Evolutionary conservation across 495 filamentous ascomycete species (phyloP), one percentile per base, ranked within the genome.

Genomic region (Neohortaea acidophila): DNA sequence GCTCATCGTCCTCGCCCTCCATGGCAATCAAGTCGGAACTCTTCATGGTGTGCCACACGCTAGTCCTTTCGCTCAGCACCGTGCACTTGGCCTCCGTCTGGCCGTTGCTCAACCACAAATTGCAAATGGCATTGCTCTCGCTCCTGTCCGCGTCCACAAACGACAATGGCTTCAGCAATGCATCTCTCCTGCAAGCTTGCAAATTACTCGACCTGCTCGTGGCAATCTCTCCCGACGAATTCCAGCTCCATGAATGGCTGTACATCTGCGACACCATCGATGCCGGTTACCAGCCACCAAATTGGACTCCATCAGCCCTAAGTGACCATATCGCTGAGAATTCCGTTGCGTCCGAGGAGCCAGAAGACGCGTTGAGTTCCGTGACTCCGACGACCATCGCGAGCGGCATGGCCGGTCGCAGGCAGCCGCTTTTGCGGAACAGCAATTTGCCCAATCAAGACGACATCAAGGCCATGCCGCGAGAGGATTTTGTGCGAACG

Each of bases 201-300:
- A 94, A 94, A 53, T 70, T 99, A 2, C 66, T 99, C 5, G 91
- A 94, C 42, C 63, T 78, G 17, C 61, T 99, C 4, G 64, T 99
- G 19, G 72, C 81, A n/a, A 64, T 83, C 13, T 77, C 77, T 3
- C 89, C 85, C 0, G 91, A 99, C 45, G 89, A 96, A 52, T 99
- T 94, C 57, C 89, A 96, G 55, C 66, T 93, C 26, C 71, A 84
- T 38, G 84, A 94, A 62, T 99, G 89, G 89, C 70, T 96, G 13
- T 99, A 91, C 57, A 74, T 96, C 18, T 87, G 85, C 4, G 91
- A 99, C 54, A 94, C 86, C 24, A 86, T 94, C 47, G 89, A 99
- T 53, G 85, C 91, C 1, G 84, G 96, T 17, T 96, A 96, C 52
- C 73, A 79, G 12, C 77, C 84, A 1, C 58, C 71, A n/a, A 60